Evolutionary conservation across 495 filamentous ascomycete genomes (phyloP), one percentile per base, ranked within the genome.

Genomic region (Hyaloscypha bicolor): DNA sequence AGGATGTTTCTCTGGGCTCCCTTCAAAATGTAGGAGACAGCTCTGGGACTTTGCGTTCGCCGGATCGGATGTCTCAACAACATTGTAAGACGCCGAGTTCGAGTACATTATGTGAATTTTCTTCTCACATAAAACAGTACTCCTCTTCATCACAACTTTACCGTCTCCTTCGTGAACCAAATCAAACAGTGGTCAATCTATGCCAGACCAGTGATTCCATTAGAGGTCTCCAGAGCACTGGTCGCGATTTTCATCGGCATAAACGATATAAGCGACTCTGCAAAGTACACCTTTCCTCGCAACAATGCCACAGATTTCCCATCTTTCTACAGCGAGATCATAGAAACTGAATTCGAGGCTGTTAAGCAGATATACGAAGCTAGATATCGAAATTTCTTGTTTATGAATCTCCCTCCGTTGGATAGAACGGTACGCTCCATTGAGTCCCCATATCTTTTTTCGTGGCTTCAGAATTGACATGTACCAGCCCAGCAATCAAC

Each of bases 231-330:
- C 14, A 79, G 90, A 66, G 78, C 83, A 1, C 79, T 93, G 31
- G 90, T 92, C 74, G 85, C 83, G 2, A 77, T 91, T 52, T 94
- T 88, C 84, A 89, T 94, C 60, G 91, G 91, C 37, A 88, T 94
- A 65, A 94, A 94, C 68, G 91, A 94, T 69, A 81, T 93, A 16
- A 87, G 88, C 2, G 88, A 88, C 71, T 81, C 80, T 22, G 91
- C 75, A 16, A 77, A 77, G 64, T 80, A 79, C 69, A 68, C 55
- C 29, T 68, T 68, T 32, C 69, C 69, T 8, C 56, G 62, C 11
- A 60, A 63, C 19, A 64, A 55, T 31, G 33, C 62, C 12, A 74
- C 79, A 29, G 55, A 75, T 55, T 82, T 82, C 64, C 75, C 73
- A 21, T 68, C 42, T 55, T 63, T 71, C 76, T 63, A 75, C 22